Evolutionary conservation across 2,329 filamentous ascomycete genomes (phyloP).

Genomic region (Pseudocercospora musae): DNA sequence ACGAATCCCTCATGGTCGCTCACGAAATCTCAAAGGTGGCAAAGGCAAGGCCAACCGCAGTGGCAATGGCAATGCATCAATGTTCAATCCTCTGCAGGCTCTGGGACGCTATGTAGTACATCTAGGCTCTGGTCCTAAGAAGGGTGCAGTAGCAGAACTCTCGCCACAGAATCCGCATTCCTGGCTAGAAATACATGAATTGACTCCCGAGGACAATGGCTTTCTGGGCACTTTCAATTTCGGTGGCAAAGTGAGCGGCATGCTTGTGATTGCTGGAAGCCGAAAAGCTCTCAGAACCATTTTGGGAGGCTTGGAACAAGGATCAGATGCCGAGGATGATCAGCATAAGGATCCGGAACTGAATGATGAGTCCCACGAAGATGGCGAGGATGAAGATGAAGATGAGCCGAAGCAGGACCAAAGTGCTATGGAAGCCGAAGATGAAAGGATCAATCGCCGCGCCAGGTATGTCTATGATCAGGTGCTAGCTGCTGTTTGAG

Average conservation of each 20-base stretch:
- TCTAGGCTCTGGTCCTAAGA: neutral
- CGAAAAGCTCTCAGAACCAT: neutral
- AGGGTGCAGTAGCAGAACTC: neutral
- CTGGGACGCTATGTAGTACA: slow-evolving; percentile 8
- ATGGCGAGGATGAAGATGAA: neutral
- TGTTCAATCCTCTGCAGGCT: slow-evolving; percentile 9
- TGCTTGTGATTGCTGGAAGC: slow-evolving; percentile 4
- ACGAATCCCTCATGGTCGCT: slow-evolving; percentile 2
- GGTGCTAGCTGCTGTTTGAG: too few relatives aligned
- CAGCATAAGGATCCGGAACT: neutral
- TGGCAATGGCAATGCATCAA: neutral
- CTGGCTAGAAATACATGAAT: slow-evolving; percentile 5
- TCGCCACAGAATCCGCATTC: neutral
- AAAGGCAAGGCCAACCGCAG: neutral
- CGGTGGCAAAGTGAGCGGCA: neutral
- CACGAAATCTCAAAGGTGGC: neutral
- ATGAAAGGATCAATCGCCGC: slow-evolving; percentile 11
- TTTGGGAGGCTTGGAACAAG: slow-evolving; percentile 1
- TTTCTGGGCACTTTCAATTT: slow-evolving; percentile 1
- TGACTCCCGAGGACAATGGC: slow-evolving; percentile 5
- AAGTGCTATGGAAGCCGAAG: slow-evolving; percentile 8
- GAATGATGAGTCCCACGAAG: neutral
- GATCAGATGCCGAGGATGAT: neutral
- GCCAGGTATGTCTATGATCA: too few relatives aligned
- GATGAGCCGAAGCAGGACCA: neutral